These are phyloP conservation scores for Orbilia oligospora DNA, from an alignment of 2,329 filamentous ascomycete genomes.

Conservation along the genomic window DNA sequence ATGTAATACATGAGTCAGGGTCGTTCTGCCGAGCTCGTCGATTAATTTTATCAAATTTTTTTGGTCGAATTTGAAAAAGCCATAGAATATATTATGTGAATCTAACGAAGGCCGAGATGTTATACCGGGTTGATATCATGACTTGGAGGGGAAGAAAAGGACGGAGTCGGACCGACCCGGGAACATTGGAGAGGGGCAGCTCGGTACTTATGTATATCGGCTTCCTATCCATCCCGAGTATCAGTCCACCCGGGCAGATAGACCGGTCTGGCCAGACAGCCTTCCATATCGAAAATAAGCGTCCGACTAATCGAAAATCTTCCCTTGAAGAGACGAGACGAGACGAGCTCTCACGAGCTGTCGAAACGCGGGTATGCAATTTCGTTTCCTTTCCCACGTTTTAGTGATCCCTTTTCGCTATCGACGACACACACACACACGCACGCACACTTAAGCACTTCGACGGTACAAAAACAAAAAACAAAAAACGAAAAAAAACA, in stretches of 20 bases:
- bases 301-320: conserved; percentile 12
- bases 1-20: conserved; percentile 10
- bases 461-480: no score
- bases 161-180: conserved; percentile 29
- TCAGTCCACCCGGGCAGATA: conserved; percentile 26
- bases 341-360: conserved; percentile 12
- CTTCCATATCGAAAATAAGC: background rate
- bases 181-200: conserved; percentile 9
- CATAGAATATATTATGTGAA: background rate
- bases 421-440: background rate
- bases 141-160: background rate
- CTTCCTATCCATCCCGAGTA: conserved; percentile 33
- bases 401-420: background rate
- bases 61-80: background rate
- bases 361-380: conserved; percentile 33
- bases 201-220: conserved; percentile 28
- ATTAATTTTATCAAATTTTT: conserved; percentile 1
- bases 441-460: no score
- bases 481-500: background rate
- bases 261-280: conserved; percentile 13
- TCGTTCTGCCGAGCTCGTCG: conserved; percentile 14
- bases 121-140: conserved; percentile 2
- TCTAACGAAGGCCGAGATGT: conserved; percentile 7
- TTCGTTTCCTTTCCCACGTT: conserved; percentile 25
- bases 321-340: no score